These are phyloP conservation scores for Morella rubra DNA, from an alignment of 306 rosid genomes.

Conservation along the genomic window DNA sequence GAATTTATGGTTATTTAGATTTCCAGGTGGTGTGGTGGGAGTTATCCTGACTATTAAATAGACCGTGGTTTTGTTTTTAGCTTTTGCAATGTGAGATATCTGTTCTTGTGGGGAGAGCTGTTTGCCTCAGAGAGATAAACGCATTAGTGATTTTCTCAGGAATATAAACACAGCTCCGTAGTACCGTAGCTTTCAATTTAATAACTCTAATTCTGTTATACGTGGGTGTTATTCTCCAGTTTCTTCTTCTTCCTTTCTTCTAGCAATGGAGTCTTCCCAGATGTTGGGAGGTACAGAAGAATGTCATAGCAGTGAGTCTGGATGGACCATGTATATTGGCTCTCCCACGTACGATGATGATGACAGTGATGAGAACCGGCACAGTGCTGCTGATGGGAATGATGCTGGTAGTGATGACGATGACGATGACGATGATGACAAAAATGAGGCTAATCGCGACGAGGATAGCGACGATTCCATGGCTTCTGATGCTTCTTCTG, in stretches of 20 bases:
- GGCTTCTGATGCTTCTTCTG: slow-evolving; percentile 99
- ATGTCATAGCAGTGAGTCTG: slow-evolving; percentile 93
- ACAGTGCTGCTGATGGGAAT: not conserved
- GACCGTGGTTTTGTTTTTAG: slow-evolving; percentile 21
- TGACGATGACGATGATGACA: not conserved
- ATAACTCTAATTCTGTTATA: slow-evolving; percentile 1
- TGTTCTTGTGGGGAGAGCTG: slow-evolving; percentile 22
- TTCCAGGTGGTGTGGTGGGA: slow-evolving; percentile 64
- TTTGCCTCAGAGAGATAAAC: slow-evolving; percentile 20
- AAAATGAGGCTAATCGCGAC: slow-evolving; percentile 18
- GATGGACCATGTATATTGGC: slow-evolving; percentile 97
- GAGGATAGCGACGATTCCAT: slow-evolving; percentile 89
- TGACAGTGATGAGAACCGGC: slow-evolving; percentile 24
- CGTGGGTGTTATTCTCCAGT: not conserved
- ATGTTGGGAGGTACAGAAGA: slow-evolving; percentile 65
- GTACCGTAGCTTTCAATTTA: not conserved
- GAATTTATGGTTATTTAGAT: slow-evolving; percentile 57
- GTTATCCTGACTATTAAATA: slow-evolving; percentile 35
- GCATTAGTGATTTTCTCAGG: slow-evolving; percentile 27
- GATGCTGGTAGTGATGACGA: slow-evolving; percentile 8
- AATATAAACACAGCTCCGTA: slow-evolving; percentile 27
- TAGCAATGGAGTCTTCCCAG: slow-evolving; percentile 65
- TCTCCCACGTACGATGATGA: slow-evolving; percentile 47
- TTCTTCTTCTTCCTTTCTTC: slow-evolving; percentile 8
- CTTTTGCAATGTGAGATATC: slow-evolving; percentile 25